Conservation (phyloP, 2,329 filamentous ascomycete genomes). For the Cladosporium sp. region DNA sequence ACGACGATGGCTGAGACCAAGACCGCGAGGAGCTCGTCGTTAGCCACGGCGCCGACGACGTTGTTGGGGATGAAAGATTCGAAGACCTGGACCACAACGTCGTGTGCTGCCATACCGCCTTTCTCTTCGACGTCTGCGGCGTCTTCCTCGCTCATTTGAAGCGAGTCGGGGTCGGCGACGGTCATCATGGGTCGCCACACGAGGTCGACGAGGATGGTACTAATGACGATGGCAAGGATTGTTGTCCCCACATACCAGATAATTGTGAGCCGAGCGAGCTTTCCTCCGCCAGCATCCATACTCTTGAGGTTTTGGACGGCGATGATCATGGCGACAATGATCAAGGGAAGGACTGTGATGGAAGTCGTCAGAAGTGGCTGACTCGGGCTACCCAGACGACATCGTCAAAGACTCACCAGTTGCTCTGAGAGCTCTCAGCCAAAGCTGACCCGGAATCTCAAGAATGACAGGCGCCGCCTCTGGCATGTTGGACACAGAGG, state of each 20-base stretch:
- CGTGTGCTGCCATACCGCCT: slow-evolving; percentile 35
- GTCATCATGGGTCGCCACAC: slow-evolving; percentile 46
- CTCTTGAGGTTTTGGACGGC: slow-evolving; percentile 44
- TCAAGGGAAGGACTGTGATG: slow-evolving; percentile 44
- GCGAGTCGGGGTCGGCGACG: slow-evolving; percentile 29
- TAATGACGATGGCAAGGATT: slow-evolving; percentile 43
- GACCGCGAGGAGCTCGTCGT: slow-evolving; percentile 42
- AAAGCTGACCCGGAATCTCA: slow-evolving; percentile 45
- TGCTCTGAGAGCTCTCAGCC: slow-evolving; percentile 45
- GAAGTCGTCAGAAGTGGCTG: slow-evolving; percentile 3
- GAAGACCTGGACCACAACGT: slow-evolving; percentile 45
- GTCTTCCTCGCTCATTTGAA: slow-evolving; percentile 21
- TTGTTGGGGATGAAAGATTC: slow-evolving; percentile 47
- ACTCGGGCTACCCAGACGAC: no score
- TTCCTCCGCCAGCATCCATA: slow-evolving; percentile 40
- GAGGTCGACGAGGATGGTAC: slow-evolving; percentile 41
- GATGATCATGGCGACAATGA: slow-evolving; percentile 48
- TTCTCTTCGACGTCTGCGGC: slow-evolving; percentile 29
- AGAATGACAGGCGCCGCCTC: slow-evolving; percentile 38
- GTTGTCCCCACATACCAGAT: slow-evolving; percentile 45
- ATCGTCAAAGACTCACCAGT: slow-evolving; percentile 32
- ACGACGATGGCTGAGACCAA: slow-evolving; percentile 44
- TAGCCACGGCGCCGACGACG: slow-evolving; percentile 42
- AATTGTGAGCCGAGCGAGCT: slow-evolving; percentile 45
- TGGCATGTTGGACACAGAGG: slow-evolving; percentile 39